Evolutionary conservation across 345 rosid species (phyloP).

Genomic region (Eutrema japonicum): DNA sequence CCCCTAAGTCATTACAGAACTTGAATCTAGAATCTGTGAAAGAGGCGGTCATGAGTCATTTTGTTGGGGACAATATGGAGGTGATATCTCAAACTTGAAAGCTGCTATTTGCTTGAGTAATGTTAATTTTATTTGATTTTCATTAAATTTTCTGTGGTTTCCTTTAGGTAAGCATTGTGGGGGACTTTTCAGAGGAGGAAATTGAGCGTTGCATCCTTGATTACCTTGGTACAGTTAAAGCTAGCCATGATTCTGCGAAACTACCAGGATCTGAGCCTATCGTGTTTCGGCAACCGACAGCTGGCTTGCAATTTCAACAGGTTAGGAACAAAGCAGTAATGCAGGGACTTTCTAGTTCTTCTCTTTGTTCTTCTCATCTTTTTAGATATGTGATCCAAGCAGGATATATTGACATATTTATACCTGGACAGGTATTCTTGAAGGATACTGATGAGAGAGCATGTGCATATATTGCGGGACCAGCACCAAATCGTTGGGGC

Average conservation of each 20-base stretch:
- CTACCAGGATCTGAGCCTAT: slow-evolving; percentile 56
- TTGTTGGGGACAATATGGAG: slow-evolving; percentile 97
- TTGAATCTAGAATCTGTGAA: slow-evolving; percentile 72
- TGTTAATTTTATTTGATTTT: slow-evolving; percentile 7
- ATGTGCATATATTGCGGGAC: slow-evolving; percentile 98
- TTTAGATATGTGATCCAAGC: slow-evolving; percentile 21
- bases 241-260: slow-evolving; percentile 51
- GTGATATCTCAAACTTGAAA: slow-evolving; percentile 39
- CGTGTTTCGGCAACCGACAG: slow-evolving; percentile 71
- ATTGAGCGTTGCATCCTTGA: slow-evolving; percentile 83
- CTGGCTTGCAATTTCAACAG: slow-evolving; percentile 78
- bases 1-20: slow-evolving; percentile 80
- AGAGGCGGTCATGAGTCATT: slow-evolving; percentile 96
- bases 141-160: slow-evolving; percentile 18
- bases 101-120: slow-evolving; percentile 18
- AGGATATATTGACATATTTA: slow-evolving; percentile 26
- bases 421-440: slow-evolving; percentile 73
- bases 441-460: slow-evolving; percentile 99
- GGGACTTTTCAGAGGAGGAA: slow-evolving; percentile 92
- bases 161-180: slow-evolving; percentile 87
- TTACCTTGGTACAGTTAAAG: slow-evolving; percentile 90
- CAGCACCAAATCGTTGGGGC: slow-evolving; percentile 99
- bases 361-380: slow-evolving; percentile 13
- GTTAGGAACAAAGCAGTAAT: slow-evolving; percentile 52
- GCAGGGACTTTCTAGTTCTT: slow-evolving; percentile 11